Evolutionary conservation across 495 filamentous ascomycete genomes (phyloP).

Genomic region (Aspergillus taichungensis): DNA sequence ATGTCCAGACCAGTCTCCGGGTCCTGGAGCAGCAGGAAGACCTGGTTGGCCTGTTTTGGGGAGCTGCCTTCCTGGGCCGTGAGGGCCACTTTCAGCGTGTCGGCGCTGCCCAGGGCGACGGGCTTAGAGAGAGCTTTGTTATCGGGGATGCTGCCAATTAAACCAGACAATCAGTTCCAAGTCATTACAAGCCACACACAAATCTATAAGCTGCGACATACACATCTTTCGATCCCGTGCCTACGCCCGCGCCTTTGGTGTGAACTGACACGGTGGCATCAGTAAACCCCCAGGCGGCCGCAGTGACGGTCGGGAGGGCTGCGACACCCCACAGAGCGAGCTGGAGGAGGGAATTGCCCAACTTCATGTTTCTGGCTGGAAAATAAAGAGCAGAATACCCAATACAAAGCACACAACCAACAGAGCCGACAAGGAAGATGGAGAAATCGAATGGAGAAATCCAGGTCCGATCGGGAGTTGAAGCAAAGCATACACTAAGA

Average conservation of each 20-base stretch:
- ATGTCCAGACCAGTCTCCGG: slow-evolving; percentile 68
- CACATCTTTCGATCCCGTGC: slow-evolving; percentile 62
- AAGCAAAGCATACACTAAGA: slow-evolving; percentile 9
- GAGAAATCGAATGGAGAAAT: slow-evolving; percentile 1
- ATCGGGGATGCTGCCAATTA: slow-evolving; percentile 48
- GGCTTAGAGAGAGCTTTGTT: slow-evolving; percentile 55
- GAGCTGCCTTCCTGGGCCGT: slow-evolving; percentile 72
- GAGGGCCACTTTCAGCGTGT: slow-evolving; percentile 74
- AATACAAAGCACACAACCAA: neutral
- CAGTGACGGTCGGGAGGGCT: slow-evolving; percentile 41
- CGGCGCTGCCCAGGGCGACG: slow-evolving; percentile 54
- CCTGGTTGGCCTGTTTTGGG: slow-evolving; percentile 81
- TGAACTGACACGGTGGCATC: slow-evolving; percentile 75
- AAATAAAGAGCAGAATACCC: no score
- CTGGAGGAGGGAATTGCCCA: slow-evolving; percentile 32
- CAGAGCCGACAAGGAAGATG: slow-evolving; percentile 6
- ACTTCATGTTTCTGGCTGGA: slow-evolving; percentile 21
- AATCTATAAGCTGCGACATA: slow-evolving; percentile 27
- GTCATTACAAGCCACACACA: neutral
- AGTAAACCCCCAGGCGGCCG: slow-evolving; percentile 74
- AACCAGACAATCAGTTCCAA: slow-evolving; percentile 4
- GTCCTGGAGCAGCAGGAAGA: slow-evolving; percentile 78
- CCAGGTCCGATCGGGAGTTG: neutral
- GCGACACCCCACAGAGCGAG: slow-evolving; percentile 33
- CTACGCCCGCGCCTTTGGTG: slow-evolving; percentile 58